A percentile compares a stretch with the other conserved stretches of the same genome.
These are phyloP conservation scores for Poteriospumella lacustris DNA, from an alignment of 108 stramenopile species.

Conservation along the genomic window DNA sequence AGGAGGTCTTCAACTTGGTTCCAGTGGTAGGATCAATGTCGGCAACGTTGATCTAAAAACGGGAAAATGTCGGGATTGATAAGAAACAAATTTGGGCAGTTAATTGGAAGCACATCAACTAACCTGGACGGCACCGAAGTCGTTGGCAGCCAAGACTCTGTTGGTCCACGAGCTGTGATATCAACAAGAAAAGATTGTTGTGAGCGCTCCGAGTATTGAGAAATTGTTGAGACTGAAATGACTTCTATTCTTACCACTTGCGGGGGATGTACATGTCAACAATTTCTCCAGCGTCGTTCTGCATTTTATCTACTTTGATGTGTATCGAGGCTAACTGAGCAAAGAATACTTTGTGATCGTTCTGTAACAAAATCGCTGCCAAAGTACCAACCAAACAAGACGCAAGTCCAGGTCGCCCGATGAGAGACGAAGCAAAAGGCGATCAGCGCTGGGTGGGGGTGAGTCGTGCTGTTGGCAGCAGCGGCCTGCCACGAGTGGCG, in stretches of 20 bases:
- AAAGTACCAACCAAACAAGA: too few species aligned
- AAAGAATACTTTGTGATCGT: too few species aligned
- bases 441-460: too few species aligned
- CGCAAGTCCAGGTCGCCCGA: too few species aligned
- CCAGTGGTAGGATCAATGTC: conserved; percentile 89
- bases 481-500: too few species aligned
- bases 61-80: too few species aligned
- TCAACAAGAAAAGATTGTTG: background rate
- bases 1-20: conserved; percentile 71
- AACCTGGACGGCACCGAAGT: conserved; percentile 74
- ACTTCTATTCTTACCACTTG: conserved; percentile 68
- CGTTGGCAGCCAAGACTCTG: conserved; percentile 83
- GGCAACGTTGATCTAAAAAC: conserved; percentile 83
- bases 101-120: background rate
- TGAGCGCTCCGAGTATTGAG: background rate
- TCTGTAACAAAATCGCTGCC: too few species aligned
- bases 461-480: too few species aligned
- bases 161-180: conserved; percentile 76
- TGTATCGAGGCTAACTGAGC: too few species aligned
- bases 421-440: too few species aligned
- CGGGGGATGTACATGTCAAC: conserved; percentile 96
- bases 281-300: conserved; percentile 89
- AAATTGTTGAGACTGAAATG: background rate
- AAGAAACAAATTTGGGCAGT: background rate
- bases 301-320: conserved; percentile 59